Evolutionary conservation across 148 eudicot genomes (phyloP).

Genomic region (Fallopia convolvulus): DNA sequence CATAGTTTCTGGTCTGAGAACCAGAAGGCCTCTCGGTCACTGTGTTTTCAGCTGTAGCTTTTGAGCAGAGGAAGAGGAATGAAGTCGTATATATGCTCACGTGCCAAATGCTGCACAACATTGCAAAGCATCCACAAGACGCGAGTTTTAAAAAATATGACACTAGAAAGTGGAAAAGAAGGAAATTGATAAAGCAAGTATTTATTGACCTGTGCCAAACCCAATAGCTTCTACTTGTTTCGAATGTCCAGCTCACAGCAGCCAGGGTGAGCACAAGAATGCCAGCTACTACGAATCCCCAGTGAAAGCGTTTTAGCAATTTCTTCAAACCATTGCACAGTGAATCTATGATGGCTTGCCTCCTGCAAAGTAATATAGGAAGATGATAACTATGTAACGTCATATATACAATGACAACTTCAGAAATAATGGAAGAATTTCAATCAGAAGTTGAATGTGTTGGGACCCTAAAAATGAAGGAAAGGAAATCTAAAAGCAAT

Average conservation of each 20-base stretch:
- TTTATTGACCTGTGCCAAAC: conserved; percentile 79
- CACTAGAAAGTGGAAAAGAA: neutral
- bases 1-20: conserved; percentile 29
- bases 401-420: neutral
- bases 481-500: too few relatives aligned
- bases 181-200: neutral
- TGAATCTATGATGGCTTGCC: conserved; percentile 47
- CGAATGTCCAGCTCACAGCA: conserved; percentile 74
- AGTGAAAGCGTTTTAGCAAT: conserved; percentile 52
- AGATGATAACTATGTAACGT: neutral
- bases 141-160: neutral
- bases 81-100: conserved; percentile 69
- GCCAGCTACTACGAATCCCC: conserved; percentile 67
- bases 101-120: conserved; percentile 72
- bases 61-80: conserved; percentile 86
- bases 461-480: too few relatives aligned
- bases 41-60: conserved; percentile 22
- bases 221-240: conserved; percentile 74
- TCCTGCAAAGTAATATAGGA: conserved; percentile 29
- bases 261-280: conserved; percentile 62
- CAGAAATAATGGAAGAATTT: neutral
- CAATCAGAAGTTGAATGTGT: neutral
- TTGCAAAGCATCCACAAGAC: neutral
- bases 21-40: conserved; percentile 25
- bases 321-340: conserved; percentile 29